phyloP scores from a whole-genome alignment of 345 rosid species.

The Erodium maritimum region DNA sequence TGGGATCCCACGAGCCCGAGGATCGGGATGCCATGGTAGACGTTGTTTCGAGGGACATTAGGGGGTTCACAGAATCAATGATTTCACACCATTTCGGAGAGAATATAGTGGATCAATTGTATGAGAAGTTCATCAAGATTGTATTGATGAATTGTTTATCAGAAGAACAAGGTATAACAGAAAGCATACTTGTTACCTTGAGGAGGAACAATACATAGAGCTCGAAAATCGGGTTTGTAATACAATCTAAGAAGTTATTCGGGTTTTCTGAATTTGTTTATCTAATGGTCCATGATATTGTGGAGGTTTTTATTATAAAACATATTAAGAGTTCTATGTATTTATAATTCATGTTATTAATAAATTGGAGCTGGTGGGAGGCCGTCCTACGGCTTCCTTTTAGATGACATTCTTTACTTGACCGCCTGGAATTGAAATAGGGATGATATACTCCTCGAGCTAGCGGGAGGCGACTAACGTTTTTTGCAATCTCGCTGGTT shows the following conservation, averaged over 20 bases:
- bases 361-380: too few relatives aligned
- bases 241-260: background rate
- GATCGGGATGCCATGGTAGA: conserved; percentile 1
- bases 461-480: too few relatives aligned
- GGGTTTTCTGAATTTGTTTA: background rate
- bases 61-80: conserved; percentile 11
- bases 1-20: background rate
- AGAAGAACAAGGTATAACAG: background rate
- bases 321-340: too few relatives aligned
- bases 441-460: too few relatives aligned
- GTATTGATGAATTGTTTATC: conserved; percentile 1
- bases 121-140: conserved; percentile 3
- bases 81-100: conserved; percentile 12
- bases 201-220: background rate
- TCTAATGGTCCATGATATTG: too few relatives aligned
- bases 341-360: too few relatives aligned
- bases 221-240: conserved; percentile 4
- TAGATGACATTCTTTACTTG: too few relatives aligned
- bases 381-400: too few relatives aligned
- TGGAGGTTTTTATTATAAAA: too few relatives aligned
- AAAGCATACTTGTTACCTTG: conserved; percentile 2
- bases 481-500: too few relatives aligned
- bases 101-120: conserved; percentile 12
- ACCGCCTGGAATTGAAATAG: too few relatives aligned
- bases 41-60: background rate